Conservation (phyloP, 1,139 yeast species). For the Diutina siamensis region DNA sequence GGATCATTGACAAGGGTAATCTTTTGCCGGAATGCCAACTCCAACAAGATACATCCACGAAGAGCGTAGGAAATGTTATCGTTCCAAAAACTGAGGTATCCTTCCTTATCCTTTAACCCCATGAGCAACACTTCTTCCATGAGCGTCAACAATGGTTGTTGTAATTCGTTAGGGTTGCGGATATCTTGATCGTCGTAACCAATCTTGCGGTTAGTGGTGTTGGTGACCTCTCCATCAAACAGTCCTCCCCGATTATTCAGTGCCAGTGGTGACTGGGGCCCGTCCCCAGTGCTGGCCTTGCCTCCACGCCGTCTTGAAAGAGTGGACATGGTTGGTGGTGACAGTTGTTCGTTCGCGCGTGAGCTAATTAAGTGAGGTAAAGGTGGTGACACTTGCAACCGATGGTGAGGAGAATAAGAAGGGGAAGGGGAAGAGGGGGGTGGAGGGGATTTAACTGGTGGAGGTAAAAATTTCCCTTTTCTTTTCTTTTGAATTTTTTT, state of each 20-base stretch:
- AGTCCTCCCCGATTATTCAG: not conserved
- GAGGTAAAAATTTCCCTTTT: no score
- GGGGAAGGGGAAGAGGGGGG: no score
- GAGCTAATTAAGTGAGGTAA: not conserved
- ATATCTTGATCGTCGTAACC: slow-evolving; percentile 78
- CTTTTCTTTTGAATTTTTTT: no score
- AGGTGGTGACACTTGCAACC: no score
- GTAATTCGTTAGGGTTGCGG: slow-evolving; percentile 32
- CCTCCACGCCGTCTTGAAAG: slow-evolving; percentile 5
- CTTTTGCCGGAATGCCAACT: slow-evolving; percentile 82
- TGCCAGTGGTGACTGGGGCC: slow-evolving; percentile 3
- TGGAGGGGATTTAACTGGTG: no score
- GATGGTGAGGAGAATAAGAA: no score
- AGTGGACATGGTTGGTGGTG: slow-evolving; percentile 3
- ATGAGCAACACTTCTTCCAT: slow-evolving; percentile 93
- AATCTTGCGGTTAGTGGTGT: slow-evolving; percentile 38
- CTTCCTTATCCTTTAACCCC: slow-evolving; percentile 93
- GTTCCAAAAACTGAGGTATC: slow-evolving; percentile 94
- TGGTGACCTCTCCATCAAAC: not conserved
- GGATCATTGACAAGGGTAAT: slow-evolving; percentile 88
- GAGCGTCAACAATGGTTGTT: slow-evolving; percentile 65
- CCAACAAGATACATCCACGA: slow-evolving; percentile 88
- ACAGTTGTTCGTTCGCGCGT: slow-evolving; percentile 5
- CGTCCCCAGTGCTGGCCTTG: not conserved
- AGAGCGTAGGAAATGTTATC: slow-evolving; percentile 93